A percentile compares a stretch with the other conserved stretches of the same genome.
Evolutionary conservation across 768 basidiomycete species (phyloP).

Genomic region (Filobasidium wieringae): DNA sequence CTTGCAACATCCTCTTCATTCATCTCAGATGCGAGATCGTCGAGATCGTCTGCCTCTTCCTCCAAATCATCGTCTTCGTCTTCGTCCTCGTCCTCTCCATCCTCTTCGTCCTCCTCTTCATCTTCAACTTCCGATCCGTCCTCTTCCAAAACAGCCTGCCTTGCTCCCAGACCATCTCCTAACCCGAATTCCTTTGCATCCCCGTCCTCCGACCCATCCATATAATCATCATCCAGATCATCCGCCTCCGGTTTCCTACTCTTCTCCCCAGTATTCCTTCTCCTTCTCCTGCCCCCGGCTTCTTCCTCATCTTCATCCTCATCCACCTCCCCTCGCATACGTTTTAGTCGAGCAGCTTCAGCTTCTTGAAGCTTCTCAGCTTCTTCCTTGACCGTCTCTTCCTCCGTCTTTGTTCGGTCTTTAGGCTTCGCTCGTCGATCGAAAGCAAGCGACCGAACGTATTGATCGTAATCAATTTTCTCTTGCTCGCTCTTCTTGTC

Average conservation of each 20-base stretch:
- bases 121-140: slow-evolving; percentile 26
- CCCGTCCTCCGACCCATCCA: slow-evolving; percentile 16
- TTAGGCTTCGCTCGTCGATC: slow-evolving; percentile 88
- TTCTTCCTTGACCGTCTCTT: slow-evolving; percentile 78
- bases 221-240: slow-evolving; percentile 78
- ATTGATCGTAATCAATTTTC: slow-evolving; percentile 70
- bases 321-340: slow-evolving; percentile 73
- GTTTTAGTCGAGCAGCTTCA: slow-evolving; percentile 59
- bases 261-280: slow-evolving; percentile 42
- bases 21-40: slow-evolving; percentile 13
- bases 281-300: slow-evolving; percentile 23
- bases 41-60: slow-evolving; percentile 31
- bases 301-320: slow-evolving; percentile 49
- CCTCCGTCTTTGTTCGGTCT: slow-evolving; percentile 90
- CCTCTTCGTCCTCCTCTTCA: slow-evolving; percentile 40
- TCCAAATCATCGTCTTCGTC: slow-evolving; percentile 32
- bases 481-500: slow-evolving; percentile 25
- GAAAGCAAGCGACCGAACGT: slow-evolving; percentile 81
- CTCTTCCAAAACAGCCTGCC: slow-evolving; percentile 6
- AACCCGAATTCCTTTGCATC: slow-evolving; percentile 13
- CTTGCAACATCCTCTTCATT: slow-evolving; percentile 40
- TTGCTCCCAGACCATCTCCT: slow-evolving; percentile 36
- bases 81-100: slow-evolving; percentile 39
- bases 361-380: slow-evolving; percentile 76
- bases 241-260: slow-evolving; percentile 48